Base-by-base conservation (phyloP, 2,329 filamentous ascomycete species). In the Sordariomycetes sp. region DNA sequence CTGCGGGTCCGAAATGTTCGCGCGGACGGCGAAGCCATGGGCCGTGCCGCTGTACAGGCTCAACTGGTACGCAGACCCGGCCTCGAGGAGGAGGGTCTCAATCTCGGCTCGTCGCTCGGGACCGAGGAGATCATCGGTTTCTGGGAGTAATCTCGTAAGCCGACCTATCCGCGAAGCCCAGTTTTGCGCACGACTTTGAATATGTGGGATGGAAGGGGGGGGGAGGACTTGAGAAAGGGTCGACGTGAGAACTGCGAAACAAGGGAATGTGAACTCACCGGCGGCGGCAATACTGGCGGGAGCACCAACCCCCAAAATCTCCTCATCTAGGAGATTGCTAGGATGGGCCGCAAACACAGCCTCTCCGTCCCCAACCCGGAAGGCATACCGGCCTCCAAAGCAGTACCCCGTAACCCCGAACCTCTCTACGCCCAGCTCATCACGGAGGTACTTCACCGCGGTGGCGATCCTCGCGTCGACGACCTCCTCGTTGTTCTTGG, bases 11-110 rank as follows among this genome's bases (percentile, higher is more conserved):
- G 72, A 72, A 32, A 79, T 59, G 64, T 93, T 84, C 3, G 76
- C 81, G 40, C 88, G 79, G 8, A 90, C 85, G 18, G 83, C 85
- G 65, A 93, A 94, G 0, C 89, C 89, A 67, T 94, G 89, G 60
- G 74, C 68, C 7, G 87, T 85, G 43, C 81, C 82, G 18, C 82
- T 81, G 75, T 85, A 93, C 50, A 93, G 71, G 61, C 78, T 83
- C 60, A 91, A 79, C 69, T 90, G 85, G 71, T 85, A 93, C 8
- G 83, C 72, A 59, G 76, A 70, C 2, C 70, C 72, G 32, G 77
- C 78, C 57, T 77, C 71, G 35, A 69, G 66, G 51, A 90, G 75
- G 32, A 87, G 78, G 28, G 77, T 76, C 69, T 89, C 86, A 3
- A 81, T 78, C 65, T 77, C 71, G 61, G 77, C 71, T 40, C 86